Conservation (phyloP, 169 alveolate species). For the Amoebophrya sp. region DNA sequence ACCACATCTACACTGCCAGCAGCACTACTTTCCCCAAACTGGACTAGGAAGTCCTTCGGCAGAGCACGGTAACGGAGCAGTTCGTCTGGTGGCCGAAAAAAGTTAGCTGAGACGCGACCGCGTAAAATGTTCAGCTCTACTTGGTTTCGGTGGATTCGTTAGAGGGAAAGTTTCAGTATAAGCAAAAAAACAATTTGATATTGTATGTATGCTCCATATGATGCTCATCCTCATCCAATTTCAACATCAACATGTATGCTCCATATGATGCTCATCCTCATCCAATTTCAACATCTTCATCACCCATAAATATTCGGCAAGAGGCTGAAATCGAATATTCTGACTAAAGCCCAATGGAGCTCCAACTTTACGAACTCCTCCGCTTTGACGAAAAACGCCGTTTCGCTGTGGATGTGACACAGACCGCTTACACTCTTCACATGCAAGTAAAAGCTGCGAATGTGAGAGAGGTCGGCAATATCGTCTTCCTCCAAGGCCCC, state of each 20-base stretch:
- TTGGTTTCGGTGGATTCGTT: not conserved
- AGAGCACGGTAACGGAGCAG: not conserved
- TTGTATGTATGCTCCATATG: too few species aligned
- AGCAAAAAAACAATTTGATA: too few species aligned
- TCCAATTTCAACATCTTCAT: too few species aligned
- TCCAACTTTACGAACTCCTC: not conserved
- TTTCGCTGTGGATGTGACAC: not conserved
- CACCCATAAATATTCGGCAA: not conserved
- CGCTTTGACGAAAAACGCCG: conserved; percentile 1
- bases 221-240: too few species aligned
- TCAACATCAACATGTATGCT: too few species aligned
- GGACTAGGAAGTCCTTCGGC: not conserved
- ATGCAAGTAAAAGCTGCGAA: not conserved
- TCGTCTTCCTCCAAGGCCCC: too few species aligned
- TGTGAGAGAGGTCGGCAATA: too few species aligned
- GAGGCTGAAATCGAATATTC: not conserved
- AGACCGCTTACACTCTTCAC: not conserved
- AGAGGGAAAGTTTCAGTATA: too few species aligned
- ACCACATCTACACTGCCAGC: not conserved
- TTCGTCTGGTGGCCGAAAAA: not conserved
- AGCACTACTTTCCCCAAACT: not conserved
- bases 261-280: too few species aligned
- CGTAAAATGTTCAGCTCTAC: not conserved
- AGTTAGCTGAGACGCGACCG: not conserved
- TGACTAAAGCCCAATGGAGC: not conserved